Base-by-base conservation (phyloP, 257 asterid genomes). In the Rubia yunnanensis region DNA sequence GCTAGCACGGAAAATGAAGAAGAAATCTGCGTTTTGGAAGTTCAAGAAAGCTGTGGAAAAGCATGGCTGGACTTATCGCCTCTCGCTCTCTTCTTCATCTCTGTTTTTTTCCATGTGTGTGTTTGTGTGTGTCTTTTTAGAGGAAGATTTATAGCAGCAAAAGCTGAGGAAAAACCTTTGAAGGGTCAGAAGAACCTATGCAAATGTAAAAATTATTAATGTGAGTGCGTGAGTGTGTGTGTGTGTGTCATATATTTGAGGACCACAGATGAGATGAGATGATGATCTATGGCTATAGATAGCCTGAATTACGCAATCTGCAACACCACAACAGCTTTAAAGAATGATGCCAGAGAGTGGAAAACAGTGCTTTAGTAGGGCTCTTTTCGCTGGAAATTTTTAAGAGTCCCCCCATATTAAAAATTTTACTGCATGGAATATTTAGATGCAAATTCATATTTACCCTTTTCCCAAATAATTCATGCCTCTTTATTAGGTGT, bases 31-130 rank as follows among this genome's bases (percentile, higher is more conserved):
- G 57, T 50, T 57, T 15, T 23, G 73, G 82, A 82, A 88, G 96
- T 88, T 88, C 96, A 88, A 88, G 95, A 88, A 88, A 86, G 96
- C 96, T 84, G 96, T 88, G 96, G 96, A 86, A 86, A 88, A 81
- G 87, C 85, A 89, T 80, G 64, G 64, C 64, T 60, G 64, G 72
- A 68, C 65, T 66, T 36, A 3, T 24, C 4, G 24, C 22, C 11
- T 28, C 2, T n/a, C 32, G n/a, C n/a, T n/a, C 8, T 24, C n/a
- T 14, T 31, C 35, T 13, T 36, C 66, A 14, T 26, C 20, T 24
- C n/a, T n/a, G n/a, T n/a, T n/a, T n/a, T n/a, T n/a, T n/a, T n/a
- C n/a, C n/a, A n/a, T 38, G 44, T 39, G 48, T 10, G 18, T 39
- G 41, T 35, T 18, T 41, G 48, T 10, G 50, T 44, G 52, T 44